Evolutionary conservation across 1,139 yeast genomes (phyloP), one percentile per base, ranked within the genome.

Genomic region (Hyphopichia khmerensis): DNA sequence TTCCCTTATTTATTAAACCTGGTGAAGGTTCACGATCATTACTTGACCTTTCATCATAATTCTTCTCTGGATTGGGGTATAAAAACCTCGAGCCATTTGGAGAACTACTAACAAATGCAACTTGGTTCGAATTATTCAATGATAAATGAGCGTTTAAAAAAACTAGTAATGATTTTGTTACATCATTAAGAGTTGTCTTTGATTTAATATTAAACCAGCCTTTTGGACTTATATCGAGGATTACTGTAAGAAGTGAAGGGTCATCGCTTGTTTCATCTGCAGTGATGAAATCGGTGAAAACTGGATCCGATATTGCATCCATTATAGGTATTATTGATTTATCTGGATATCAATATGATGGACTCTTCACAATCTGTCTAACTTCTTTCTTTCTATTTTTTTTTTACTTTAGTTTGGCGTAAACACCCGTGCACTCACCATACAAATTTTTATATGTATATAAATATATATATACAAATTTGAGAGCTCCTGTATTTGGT

Each of bases 121-220:
- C 96, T 56, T 81, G 80, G 60, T 93, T 93, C 31, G 90, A 80
- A 56, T 87, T 88, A 62, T 89, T 88, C 43, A 89, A 72, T 0
- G 99, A 83, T 39, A 95, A 61, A 62, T 93, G 99, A 1, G 95
- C 91, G 58, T 93, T 93, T 44, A 91, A 63, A 55, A 84, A 82
- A 29, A 89, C 87, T 37, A 87, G 60, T 10, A 88, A 58, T 4
- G 88, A 70, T 47, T 83, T 78, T 18, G 80, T 67, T 18, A 83
- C 78, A 38, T 81, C 80, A 45, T 75, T 72, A 26, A 87, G 59
- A 2, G 79, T 54, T 3, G 78, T 62, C 39, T 69, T 66, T 33
- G 75, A 66, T 23, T 60, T 57, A 29, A 84, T 65, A 35, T 72
- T 69, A 40, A 72, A 78, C 97, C 97, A 90, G 37, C 88, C 84